Evolutionary conservation across 1,284 basidiomycete genomes (phyloP).

Genomic region (Bjerkandera adusta): DNA sequence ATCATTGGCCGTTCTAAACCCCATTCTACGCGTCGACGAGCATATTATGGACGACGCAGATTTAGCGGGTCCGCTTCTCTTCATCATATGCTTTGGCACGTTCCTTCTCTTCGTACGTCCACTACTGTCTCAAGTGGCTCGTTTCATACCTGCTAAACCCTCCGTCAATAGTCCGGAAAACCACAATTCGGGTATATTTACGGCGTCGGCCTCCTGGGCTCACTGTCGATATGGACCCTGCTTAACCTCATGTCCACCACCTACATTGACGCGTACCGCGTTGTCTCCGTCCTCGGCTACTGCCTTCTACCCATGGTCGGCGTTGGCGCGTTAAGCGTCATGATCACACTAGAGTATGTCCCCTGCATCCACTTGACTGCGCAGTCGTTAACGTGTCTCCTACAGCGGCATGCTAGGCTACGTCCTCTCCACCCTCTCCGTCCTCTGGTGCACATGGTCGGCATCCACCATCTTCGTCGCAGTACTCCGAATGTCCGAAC

Average conservation of each 20-base stretch:
- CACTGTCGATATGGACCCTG: slow-evolving; percentile 91
- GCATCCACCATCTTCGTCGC: slow-evolving; percentile 94
- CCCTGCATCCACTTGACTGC: slow-evolving; percentile 5
- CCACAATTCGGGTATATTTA: slow-evolving; percentile 99
- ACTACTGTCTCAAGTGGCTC: neutral
- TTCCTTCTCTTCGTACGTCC: slow-evolving; percentile 84
- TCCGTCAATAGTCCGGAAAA: slow-evolving; percentile 80
- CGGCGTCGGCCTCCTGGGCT: slow-evolving; percentile 93
- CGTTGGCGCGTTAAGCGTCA: slow-evolving; percentile 88
- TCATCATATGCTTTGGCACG: slow-evolving; percentile 91
- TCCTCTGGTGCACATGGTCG: slow-evolving; percentile 94
- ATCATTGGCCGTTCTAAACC: slow-evolving; percentile 94
- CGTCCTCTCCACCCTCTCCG: slow-evolving; percentile 74
- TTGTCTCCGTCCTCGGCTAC: slow-evolving; percentile 95
- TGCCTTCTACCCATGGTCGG: slow-evolving; percentile 97
- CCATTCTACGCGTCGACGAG: slow-evolving; percentile 83
- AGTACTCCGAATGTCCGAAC: slow-evolving; percentile 91
- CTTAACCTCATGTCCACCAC: slow-evolving; percentile 97
- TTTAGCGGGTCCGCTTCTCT: slow-evolving; percentile 93
- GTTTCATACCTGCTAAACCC: neutral
- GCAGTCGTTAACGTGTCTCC: slow-evolving; percentile 15
- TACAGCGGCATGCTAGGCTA: slow-evolving; percentile 80
- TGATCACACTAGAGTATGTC: slow-evolving; percentile 86
- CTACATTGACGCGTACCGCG: slow-evolving; percentile 95
- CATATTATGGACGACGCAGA: slow-evolving; percentile 99